These are phyloP conservation scores for Metschnikowia bowlesiae DNA, from an alignment of 805 yeast species.

Conservation along the genomic window DNA sequence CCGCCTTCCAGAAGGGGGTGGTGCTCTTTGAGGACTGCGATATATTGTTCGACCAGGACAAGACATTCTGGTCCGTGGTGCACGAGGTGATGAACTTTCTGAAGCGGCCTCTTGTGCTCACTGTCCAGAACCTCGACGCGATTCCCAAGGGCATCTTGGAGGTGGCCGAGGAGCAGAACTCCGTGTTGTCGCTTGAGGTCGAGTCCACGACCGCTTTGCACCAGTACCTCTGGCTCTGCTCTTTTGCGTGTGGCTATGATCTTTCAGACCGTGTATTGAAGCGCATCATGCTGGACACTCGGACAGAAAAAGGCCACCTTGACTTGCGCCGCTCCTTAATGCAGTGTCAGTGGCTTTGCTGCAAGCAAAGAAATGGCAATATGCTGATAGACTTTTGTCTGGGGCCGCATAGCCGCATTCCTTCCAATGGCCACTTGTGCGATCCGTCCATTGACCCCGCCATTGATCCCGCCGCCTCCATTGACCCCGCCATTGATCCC, in stretches of 20 bases:
- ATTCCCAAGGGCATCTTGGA: slow-evolving; percentile 49
- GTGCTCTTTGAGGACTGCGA: slow-evolving; percentile 86
- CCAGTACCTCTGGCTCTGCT: slow-evolving; percentile 40
- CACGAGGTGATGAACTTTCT: slow-evolving; percentile 56
- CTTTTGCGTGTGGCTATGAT: slow-evolving; percentile 30
- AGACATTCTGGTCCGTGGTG: slow-evolving; percentile 73
- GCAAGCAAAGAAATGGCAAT: background rate
- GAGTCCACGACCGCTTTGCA: slow-evolving; percentile 14
- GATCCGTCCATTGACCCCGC: background rate
- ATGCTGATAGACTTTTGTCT: background rate
- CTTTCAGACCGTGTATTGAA: slow-evolving; percentile 28
- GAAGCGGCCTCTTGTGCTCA: slow-evolving; percentile 65
- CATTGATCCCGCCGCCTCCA: background rate
- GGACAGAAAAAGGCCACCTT: slow-evolving; percentile 14
- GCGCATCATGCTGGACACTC: slow-evolving; percentile 20
- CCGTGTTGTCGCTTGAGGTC: slow-evolving; percentile 31
- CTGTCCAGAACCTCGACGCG: slow-evolving; percentile 48
- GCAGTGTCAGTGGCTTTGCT: slow-evolving; percentile 42
- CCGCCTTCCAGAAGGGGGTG: slow-evolving; percentile 52
- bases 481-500: background rate
- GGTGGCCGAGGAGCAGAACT: slow-evolving; percentile 38
- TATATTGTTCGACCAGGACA: slow-evolving; percentile 70
- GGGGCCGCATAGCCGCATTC: background rate
- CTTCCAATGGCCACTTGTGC: no score
- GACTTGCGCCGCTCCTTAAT: slow-evolving; percentile 49